These are phyloP conservation scores for Cicer yamashitae DNA, from an alignment of 306 rosid species.

Conservation along the genomic window DNA sequence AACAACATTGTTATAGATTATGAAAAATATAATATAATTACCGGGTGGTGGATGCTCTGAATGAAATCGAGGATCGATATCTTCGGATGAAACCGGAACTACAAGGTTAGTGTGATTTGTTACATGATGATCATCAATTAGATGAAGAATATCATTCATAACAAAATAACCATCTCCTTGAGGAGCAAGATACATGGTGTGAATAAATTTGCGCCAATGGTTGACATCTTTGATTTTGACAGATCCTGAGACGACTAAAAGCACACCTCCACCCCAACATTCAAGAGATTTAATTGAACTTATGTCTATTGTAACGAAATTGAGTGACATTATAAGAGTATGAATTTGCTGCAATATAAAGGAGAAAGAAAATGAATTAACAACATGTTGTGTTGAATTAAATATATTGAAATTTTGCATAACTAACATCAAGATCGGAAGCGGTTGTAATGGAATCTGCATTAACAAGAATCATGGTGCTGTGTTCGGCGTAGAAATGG, in stretches of 20 bases:
- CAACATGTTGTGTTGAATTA: no score
- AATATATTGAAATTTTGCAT: no score
- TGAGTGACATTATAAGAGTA: background rate
- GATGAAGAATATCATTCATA: constrained; percentile 1
- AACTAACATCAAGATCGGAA: no score
- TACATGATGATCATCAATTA: background rate
- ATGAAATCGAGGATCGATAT: background rate
- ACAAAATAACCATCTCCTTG: background rate
- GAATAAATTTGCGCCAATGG: background rate
- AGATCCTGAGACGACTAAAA: background rate
- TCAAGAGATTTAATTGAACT: background rate
- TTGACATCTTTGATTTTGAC: background rate
- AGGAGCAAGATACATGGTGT: background rate
- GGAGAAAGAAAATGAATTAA: no score
- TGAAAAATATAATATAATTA: no score
- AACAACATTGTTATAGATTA: no score
- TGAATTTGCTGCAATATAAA: background rate
- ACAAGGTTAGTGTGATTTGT: background rate
- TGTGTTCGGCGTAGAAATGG: background rate
- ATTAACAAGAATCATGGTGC: constrained; percentile 5
- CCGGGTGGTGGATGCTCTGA: background rate
- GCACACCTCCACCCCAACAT: background rate
- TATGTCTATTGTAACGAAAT: background rate
- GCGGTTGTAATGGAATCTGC: background rate
- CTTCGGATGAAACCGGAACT: background rate